Base-by-base conservation (phyloP, 2,329 filamentous ascomycete species). In the Xylariaceae sp. region DNA sequence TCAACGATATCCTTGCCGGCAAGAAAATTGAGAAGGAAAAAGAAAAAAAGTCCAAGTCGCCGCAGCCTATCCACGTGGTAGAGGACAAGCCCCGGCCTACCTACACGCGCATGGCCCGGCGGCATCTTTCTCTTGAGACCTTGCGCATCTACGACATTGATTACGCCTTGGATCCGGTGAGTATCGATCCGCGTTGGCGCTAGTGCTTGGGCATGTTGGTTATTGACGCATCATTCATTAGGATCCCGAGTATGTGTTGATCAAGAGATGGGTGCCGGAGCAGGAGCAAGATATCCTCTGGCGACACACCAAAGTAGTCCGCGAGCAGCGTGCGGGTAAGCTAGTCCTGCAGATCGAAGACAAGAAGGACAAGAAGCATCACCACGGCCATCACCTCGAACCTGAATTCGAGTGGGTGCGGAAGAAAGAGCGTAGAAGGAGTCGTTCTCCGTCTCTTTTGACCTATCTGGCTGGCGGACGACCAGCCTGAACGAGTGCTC, bases 241-340 rank as follows among this genome's bases (percentile, higher is more conserved):
- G 75, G 84, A 90, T 60, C 77, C 81, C 15, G 82, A 86, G 42
- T 90, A 82, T 58, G 73, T 90, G 48, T 68, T 91, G 51, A 86
- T 90, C 69, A 87, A 86, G 68, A 76, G 82, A 48, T 88, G 82
- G 81, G 82, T 90, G 45, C 79, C 81, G 4, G 83, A 89, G 58
- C 78, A 80, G 53, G 80, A 89, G 63, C 87, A 89, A 61, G 80
- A 89, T 51, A 72, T 82, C 49, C 77, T 90, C 43, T 91, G 87
- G 77, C 77, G 81, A 39, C 86, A 90, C 68, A 89, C 87, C 3
- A 76, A 76, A 53, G 71, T 76, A 39, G 65, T 89, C 54, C 82
- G 83, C n/a, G 78, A 83, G 61, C 75, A 74, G 63, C 71, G 75
- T 6, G 65, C 63, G 41, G 62, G 66, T 36, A 75, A 72, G 59